Evolutionary conservation across 2,329 filamentous ascomycete species (phyloP), one percentile per base, ranked within the genome.

Genomic region (Cordyceps farinosa): DNA sequence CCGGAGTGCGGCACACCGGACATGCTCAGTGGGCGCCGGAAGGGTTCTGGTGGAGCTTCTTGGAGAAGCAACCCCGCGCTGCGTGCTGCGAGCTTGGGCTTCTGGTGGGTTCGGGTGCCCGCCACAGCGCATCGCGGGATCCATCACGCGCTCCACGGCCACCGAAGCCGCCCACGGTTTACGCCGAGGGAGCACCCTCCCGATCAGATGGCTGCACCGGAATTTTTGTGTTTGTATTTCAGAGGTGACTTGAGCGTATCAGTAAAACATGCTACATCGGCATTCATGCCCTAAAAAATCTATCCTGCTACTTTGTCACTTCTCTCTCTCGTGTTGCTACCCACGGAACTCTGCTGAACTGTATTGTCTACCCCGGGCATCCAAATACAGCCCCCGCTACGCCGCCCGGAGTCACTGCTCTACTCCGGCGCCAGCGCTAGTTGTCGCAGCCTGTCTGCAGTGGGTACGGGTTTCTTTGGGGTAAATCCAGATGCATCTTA

Each of bases 91-190:
- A 7, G 54, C 27, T 29, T 27, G 15, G 34, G 32, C 34, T 50
- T 59, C 42, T 51, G n/a, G 56, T 50, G 45, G 56, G 22, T 13
- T n/a, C 38, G 8, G 9, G 15, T 27, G 22, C 36, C 17, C 6
- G 22, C 22, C 54, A 47, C 29, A 38, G 38, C 27, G 15, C 42
- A 42, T 29, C 17, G 42, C 6, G n/a, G 22, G 47, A 60, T 44
- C 48, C 45, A 52, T 60, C 57, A 17, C 57, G 57, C 45, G 47
- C 36, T 60, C 57, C 45, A 60, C 57, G 45, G 57, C 56, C 56
- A 50, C 56, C 56, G 56, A 59, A 32, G 48, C 47, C 45, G 57
- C 48, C 34, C 56, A 34, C 22, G 9, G 47, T 44, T 47, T 60
- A 60, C 57, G 57, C 57, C 57, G 57, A 60, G 22, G 22, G 29